phyloP scores from a whole-genome alignment of 1,139 yeast species.

The Insectozyma bohioensis region DNA sequence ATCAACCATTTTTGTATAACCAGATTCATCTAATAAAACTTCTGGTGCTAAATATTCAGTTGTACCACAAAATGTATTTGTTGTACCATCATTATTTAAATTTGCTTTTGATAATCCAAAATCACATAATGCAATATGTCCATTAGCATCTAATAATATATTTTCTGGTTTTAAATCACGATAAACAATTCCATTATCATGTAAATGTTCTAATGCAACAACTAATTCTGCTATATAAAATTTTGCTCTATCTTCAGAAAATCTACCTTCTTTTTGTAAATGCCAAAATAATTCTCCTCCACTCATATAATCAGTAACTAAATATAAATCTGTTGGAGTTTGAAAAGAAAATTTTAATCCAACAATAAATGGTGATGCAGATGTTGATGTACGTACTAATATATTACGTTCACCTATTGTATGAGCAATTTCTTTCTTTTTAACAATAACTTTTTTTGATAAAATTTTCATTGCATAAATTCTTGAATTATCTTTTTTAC shows the following conservation, averaged over 20 bases:
- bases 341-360: constrained; percentile 95
- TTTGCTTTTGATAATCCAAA: constrained; percentile 96
- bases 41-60: constrained; percentile 90
- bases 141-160: constrained; percentile 89
- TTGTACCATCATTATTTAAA: constrained; percentile 81
- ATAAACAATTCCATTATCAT: constrained; percentile 89
- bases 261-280: constrained; percentile 92
- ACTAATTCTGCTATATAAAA: constrained; percentile 95
- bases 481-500: constrained; percentile 82
- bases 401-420: constrained; percentile 96
- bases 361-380: constrained; percentile 86
- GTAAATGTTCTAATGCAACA: constrained; percentile 86
- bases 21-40: constrained; percentile 76
- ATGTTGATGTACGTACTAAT: constrained; percentile 81
- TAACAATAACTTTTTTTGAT: constrained; percentile 90
- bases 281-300: constrained; percentile 99
- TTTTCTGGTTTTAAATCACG: constrained; percentile 96
- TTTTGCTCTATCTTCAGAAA: constrained; percentile 88
- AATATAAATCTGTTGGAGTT: constrained; percentile 85
- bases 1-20: constrained; percentile 85
- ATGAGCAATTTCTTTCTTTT: constrained; percentile 95
- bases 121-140: constrained; percentile 95
- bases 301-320: constrained; percentile 96
- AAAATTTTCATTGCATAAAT: constrained; percentile 97
- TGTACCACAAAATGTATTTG: constrained; percentile 97